Evolutionary conservation across 2,329 filamentous ascomycete genomes (phyloP), one percentile per base, ranked within the genome.

Genomic region (Sporothrix curviconia): DNA sequence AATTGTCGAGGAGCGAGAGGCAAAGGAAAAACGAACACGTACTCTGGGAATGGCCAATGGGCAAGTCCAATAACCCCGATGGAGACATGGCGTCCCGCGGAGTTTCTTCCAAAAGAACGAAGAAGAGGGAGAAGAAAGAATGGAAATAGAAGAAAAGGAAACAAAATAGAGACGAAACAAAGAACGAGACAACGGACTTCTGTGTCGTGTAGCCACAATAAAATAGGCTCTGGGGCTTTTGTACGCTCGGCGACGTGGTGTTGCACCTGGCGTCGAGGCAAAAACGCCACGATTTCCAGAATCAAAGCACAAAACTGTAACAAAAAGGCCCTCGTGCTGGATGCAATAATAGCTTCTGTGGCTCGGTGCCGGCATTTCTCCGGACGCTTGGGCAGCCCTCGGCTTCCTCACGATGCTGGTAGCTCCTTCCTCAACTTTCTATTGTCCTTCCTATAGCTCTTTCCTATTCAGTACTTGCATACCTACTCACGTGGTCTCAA

Each of bases 191-290:
- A 36, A 14, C 19, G 24, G 22, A 47, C 22, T 7, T 25, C 22
- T 8, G 7, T 7, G 28, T 19, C 11, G 43, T 49, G 54, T 49
- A 56, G 54, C 46, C 54, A 32, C 14, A 30, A 25, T n/a, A 40
- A 1, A 11, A 24, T 9, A 54, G 8, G 34, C 15, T 25, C 25
- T 50, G 7, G 4, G 7, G 28, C 28, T 15, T n/a, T 39, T 30
- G 43, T 55, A 32, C 53, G 7, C 53, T 55, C 43, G 53, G 53
- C 43, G 54, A 50, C 36, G 53, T 49, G 54, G 42, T 50, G 54
- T 50, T 19, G 53, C 24, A 55, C 53, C n/a, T 28, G 43, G 53
- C 43, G 53, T 40, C 17, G 32, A 47, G 15, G 34, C 24, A 37
- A 25, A 44, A 46, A 54, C 53, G 53, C 53, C 53, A 49, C 43